Evolutionary conservation across 2,329 filamentous ascomycete genomes (phyloP).

Genomic region (Penicillium sp.): DNA sequence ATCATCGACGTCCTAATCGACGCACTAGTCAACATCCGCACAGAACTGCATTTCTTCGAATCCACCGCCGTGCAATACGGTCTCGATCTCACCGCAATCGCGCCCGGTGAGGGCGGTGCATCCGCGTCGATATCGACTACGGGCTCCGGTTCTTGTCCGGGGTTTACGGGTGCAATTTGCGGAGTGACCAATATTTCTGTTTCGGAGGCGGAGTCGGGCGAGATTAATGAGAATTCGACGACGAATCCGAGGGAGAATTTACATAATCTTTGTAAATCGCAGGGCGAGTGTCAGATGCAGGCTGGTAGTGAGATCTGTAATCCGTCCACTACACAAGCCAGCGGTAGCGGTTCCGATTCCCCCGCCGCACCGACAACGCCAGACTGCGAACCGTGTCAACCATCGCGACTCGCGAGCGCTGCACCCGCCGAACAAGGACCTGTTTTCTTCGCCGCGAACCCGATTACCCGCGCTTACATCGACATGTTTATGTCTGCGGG

Average conservation of each 20-base stretch:
- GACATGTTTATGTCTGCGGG: conserved; percentile 65
- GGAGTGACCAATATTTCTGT: conserved; percentile 8
- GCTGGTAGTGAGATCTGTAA: conserved; percentile 21
- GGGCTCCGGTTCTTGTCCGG: conserved; percentile 30
- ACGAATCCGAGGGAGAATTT: conserved; percentile 3
- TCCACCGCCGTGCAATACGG: conserved; percentile 66
- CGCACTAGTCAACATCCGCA: conserved; percentile 69
- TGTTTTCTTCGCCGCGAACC: conserved; percentile 44
- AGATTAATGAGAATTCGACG: conserved; percentile 9
- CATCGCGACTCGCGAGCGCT: background rate
- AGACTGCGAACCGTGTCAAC: conserved; percentile 13
- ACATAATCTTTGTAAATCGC: conserved; percentile 26
- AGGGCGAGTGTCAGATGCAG: conserved; percentile 34
- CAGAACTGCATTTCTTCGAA: conserved; percentile 72
- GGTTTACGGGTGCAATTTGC: conserved; percentile 41
- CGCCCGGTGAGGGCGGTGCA: conserved; percentile 42
- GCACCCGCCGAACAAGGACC: conserved; percentile 19
- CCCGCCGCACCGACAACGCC: background rate
- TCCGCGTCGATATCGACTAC: conserved; percentile 27
- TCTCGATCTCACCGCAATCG: conserved; percentile 56
- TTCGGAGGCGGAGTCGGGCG: background rate
- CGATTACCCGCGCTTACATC: conserved; percentile 61
- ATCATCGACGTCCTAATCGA: conserved; percentile 68
- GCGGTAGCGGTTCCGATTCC: background rate
- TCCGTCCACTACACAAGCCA: conserved; percentile 4